A percentile compares a stretch with the other conserved stretches of the same genome.
Evolutionary conservation across 78 protist genomes (phyloP).

Genomic region (Dictyostelium capitatum): DNA sequence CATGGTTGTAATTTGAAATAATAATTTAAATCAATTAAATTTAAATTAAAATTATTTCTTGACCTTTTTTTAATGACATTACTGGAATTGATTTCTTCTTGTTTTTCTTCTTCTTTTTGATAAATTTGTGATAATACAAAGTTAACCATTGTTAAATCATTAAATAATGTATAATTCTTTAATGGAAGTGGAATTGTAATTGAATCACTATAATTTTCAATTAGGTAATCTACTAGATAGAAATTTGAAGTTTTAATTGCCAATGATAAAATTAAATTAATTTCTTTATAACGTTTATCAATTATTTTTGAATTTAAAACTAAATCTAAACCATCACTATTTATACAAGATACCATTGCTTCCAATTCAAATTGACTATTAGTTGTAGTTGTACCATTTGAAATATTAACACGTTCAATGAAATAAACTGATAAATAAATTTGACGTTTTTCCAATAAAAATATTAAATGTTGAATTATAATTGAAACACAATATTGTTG

Average conservation of each 20-base stretch:
- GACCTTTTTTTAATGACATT: no score
- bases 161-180: not conserved
- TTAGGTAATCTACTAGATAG: not conserved
- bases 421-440: not conserved
- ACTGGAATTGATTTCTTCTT: no score
- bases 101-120: no score
- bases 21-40: not conserved
- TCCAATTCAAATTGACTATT: not conserved
- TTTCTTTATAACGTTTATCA: not conserved
- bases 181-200: not conserved
- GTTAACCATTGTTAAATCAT: not conserved
- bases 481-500: not conserved
- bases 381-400: not conserved
- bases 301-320: not conserved
- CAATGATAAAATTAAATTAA: not conserved
- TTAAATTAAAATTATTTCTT: no score
- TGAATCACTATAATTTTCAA: no score
- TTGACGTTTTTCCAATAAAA: not conserved
- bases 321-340: not conserved
- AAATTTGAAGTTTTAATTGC: not conserved
- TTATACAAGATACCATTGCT: not conserved
- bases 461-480: not conserved
- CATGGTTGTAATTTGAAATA: no score
- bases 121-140: no score
- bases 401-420: no score